phyloP scores from a whole-genome alignment of 768 basidiomycete genomes.

The Brasilioporus rufonigricans region DNA sequence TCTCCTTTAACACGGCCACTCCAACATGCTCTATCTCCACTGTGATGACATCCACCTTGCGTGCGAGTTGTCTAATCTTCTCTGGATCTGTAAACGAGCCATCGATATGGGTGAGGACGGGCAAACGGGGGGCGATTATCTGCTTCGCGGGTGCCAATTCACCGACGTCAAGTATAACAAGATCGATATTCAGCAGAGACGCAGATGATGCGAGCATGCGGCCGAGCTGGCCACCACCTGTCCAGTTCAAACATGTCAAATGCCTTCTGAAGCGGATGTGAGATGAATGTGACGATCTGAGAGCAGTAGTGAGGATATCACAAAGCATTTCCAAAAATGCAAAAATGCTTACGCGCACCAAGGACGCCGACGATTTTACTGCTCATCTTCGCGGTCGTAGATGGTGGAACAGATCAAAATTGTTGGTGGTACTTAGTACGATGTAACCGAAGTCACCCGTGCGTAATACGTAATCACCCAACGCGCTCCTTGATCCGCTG shows the following conservation, averaged over 20 bases:
- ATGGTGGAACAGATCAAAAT: too few species aligned
- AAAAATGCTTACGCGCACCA: constrained; percentile 27
- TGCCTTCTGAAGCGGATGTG: background rate
- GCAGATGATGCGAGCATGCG: constrained; percentile 95
- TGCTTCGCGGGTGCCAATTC: constrained; percentile 88
- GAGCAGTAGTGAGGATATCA: constrained; percentile 7
- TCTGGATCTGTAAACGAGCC: constrained; percentile 82
- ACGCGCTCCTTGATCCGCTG: too few species aligned
- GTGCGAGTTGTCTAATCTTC: constrained; percentile 77
- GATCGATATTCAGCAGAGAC: constrained; percentile 77
- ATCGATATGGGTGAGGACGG: constrained; percentile 65
- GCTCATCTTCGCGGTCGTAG: constrained; percentile 18
- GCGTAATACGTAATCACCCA: too few species aligned
- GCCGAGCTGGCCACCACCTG: constrained; percentile 96
- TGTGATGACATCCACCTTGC: constrained; percentile 82
- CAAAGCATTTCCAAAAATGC: background rate
- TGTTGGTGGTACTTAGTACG: too few species aligned
- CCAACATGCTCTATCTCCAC: constrained; percentile 98
- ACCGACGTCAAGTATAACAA: constrained; percentile 84
- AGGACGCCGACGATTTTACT: constrained; percentile 28
- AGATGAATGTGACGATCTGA: constrained; percentile 8
- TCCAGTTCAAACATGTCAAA: constrained; percentile 3
- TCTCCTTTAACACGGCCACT: constrained; percentile 60
- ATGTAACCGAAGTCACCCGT: too few species aligned
- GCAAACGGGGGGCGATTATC: constrained; percentile 54